Evolutionary conservation across 805 yeast species (phyloP).

Genomic region (Monosporozyma aquatica): DNA sequence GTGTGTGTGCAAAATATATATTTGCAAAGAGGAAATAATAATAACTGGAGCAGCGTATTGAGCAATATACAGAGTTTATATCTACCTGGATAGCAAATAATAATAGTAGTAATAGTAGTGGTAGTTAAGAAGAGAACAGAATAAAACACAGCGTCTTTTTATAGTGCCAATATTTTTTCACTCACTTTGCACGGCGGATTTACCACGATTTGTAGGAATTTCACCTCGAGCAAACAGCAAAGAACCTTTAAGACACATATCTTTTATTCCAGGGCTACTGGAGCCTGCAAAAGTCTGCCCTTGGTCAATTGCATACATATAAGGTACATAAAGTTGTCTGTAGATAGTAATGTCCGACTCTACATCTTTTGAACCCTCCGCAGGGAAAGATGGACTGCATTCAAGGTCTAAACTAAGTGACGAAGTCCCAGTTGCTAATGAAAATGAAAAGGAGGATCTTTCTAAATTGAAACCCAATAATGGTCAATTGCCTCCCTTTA

Average conservation of each 20-base stretch:
- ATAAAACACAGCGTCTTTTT: background rate
- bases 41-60: too few species aligned
- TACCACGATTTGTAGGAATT: too few species aligned
- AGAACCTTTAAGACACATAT: too few species aligned
- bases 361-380: background rate
- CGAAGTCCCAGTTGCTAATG: background rate
- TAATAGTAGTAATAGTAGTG: too few species aligned
- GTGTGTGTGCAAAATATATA: too few species aligned
- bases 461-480: background rate
- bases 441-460: background rate
- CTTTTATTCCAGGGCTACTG: too few species aligned
- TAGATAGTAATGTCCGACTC: background rate
- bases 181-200: background rate
- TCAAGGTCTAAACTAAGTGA: background rate
- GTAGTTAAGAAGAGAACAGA: too few species aligned
- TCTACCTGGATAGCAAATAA: too few species aligned
- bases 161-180: background rate
- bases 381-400: constrained; percentile 1
- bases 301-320: background rate
- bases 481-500: too few species aligned
- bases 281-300: background rate
- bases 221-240: too few species aligned
- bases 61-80: too few species aligned
- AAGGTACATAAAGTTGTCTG: too few species aligned
- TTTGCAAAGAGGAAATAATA: background rate